Conservation (phyloP, 495 filamentous ascomycete species). For the Penicillium cosmopolitanum region DNA sequence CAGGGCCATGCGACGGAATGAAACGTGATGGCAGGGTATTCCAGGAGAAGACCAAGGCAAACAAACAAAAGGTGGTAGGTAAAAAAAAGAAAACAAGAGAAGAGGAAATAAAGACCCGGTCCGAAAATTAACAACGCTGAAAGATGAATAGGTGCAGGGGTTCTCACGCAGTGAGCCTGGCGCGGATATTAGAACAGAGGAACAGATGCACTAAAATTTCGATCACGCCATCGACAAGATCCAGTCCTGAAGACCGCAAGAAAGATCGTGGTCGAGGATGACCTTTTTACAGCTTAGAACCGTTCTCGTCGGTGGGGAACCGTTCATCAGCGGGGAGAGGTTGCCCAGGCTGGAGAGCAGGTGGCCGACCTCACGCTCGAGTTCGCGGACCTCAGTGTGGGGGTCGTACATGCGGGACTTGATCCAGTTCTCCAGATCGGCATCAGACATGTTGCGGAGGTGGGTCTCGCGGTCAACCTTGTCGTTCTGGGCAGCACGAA, state of each 20-base stretch:
- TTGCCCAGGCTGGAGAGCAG: conserved; percentile 48
- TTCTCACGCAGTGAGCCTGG: conserved; percentile 26
- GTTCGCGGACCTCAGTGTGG: conserved; percentile 60
- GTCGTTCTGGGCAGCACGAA: conserved; percentile 82
- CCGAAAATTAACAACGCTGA: conserved; percentile 3
- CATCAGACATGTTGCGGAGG: conserved; percentile 72
- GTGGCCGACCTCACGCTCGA: conserved; percentile 57
- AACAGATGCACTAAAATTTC: background rate
- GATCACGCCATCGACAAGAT: conserved; percentile 9
- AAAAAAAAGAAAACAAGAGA: background rate
- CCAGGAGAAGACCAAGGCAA: background rate
- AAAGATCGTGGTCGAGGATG: background rate
- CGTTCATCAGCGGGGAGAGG: conserved; percentile 31
- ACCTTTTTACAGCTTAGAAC: conserved; percentile 46
- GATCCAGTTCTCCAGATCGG: conserved; percentile 78
- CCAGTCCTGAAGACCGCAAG: background rate
- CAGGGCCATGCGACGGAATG: background rate
- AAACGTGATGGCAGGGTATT: conserved; percentile 2
- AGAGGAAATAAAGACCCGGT: background rate
- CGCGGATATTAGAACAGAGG: conserved; percentile 15
- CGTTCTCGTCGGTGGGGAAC: conserved; percentile 42
- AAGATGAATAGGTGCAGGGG: conserved; percentile 5
- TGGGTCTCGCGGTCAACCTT: conserved; percentile 79
- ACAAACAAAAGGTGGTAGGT: background rate
- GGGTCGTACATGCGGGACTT: conserved; percentile 83